A percentile compares a stretch with the other conserved stretches of the same genome.
Evolutionary conservation across 2,329 filamentous ascomycete species (phyloP).

Genomic region (Verticillium albo-atrum): DNA sequence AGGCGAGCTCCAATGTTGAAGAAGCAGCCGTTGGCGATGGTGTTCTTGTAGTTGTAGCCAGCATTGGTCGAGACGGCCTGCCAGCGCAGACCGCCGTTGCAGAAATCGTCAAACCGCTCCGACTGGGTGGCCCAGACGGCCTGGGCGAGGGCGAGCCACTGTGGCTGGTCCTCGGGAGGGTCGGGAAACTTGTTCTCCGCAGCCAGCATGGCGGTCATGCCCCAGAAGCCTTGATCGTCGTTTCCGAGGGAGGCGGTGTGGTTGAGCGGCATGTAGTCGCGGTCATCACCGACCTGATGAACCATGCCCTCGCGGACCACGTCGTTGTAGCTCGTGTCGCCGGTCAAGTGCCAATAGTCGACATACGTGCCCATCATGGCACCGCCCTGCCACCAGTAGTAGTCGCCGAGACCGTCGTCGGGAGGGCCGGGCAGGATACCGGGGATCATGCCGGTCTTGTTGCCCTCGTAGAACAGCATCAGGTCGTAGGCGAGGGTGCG

Average conservation of each 20-base stretch:
- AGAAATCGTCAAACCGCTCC: constrained; percentile 61
- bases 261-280: constrained; percentile 58
- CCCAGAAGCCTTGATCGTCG: constrained; percentile 71
- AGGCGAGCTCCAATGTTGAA: constrained; percentile 66
- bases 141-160: constrained; percentile 63
- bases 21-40: constrained; percentile 58
- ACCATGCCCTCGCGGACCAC: constrained; percentile 52
- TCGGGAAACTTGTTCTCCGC: constrained; percentile 62
- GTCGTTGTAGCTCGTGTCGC: constrained; percentile 58
- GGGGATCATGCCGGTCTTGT: constrained; percentile 45
- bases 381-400: constrained; percentile 73
- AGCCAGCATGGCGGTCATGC: constrained; percentile 61
- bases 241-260: constrained; percentile 56
- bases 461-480: constrained; percentile 46
- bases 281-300: constrained; percentile 51
- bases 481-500: constrained; percentile 44
- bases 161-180: constrained; percentile 45
- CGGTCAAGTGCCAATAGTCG: constrained; percentile 67
- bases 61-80: constrained; percentile 71
- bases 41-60: constrained; percentile 74
- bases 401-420: constrained; percentile 40
- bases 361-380: constrained; percentile 65
- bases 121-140: constrained; percentile 64
- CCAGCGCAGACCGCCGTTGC: constrained; percentile 69
- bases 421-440: constrained; percentile 56